phyloP scores from a whole-genome alignment of 345 rosid genomes.

The Gossypium stocksii region DNA sequence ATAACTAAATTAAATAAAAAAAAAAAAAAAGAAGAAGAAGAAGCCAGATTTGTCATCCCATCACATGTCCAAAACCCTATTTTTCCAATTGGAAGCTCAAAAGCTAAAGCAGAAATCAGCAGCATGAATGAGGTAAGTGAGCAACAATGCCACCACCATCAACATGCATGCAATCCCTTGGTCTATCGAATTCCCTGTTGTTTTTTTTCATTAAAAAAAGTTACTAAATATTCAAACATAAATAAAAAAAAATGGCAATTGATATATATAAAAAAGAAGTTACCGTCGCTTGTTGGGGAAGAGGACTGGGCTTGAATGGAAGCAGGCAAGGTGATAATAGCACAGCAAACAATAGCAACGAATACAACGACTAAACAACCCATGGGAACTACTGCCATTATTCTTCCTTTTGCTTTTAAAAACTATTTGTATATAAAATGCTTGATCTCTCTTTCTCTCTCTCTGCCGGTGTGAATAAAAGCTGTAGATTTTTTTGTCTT shows the following conservation, averaged over 20 bases:
- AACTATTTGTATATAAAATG: too few species aligned
- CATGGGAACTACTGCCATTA: conserved; percentile 41
- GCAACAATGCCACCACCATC: conserved; percentile 82
- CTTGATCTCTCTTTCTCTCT: conserved; percentile 21
- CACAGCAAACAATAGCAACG: conserved; percentile 32
- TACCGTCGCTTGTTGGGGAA: conserved; percentile 82
- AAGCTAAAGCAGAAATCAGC: conserved; percentile 30
- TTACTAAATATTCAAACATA: not conserved
- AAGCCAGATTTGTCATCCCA: not conserved
- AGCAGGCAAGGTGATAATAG: conserved; percentile 37
- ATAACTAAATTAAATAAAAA: too few species aligned
- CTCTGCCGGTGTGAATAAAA: conserved; percentile 22
- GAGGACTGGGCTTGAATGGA: conserved; percentile 52
- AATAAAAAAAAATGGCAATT: not conserved
- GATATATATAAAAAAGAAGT: not conserved
- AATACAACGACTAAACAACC: conserved; percentile 35
- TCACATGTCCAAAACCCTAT: too few species aligned
- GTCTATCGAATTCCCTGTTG: conserved; percentile 74
- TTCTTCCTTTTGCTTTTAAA: conserved; percentile 12
- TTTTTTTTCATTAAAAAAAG: not conserved
- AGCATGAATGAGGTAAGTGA: conserved; percentile 74
- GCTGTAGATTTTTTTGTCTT: not conserved
- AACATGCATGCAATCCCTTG: conserved; percentile 85
- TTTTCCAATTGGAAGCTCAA: conserved; percentile 1
- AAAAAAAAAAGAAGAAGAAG: too few species aligned